These are phyloP conservation scores for Camellia oleifera DNA, from an alignment of 179 eudicot genomes.

Conservation along the genomic window DNA sequence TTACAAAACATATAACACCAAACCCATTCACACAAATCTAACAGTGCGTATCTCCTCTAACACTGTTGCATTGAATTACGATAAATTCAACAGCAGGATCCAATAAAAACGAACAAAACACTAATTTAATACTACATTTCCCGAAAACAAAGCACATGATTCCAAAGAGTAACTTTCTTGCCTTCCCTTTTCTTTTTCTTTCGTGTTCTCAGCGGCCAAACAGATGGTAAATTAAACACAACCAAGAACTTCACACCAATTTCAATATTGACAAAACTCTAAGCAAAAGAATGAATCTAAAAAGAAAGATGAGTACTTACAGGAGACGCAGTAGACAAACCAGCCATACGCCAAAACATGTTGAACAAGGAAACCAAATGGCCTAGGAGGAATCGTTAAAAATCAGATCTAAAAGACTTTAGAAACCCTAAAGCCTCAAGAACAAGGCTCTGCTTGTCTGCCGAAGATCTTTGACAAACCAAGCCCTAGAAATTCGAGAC, in stretches of 20 bases:
- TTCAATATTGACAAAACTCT: not conserved
- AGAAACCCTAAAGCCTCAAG: slow-evolving; percentile 22
- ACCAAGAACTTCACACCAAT: not conserved
- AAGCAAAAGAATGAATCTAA: slow-evolving; percentile 14
- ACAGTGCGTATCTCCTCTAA: not conserved
- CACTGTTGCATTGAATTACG: slow-evolving; percentile 12
- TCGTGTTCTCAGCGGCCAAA: slow-evolving; percentile 1
- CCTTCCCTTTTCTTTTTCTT: not conserved
- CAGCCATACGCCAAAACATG: slow-evolving; percentile 98
- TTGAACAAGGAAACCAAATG: slow-evolving; percentile 25
- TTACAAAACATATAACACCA: not conserved
- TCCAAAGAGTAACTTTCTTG: not conserved
- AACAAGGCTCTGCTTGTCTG: not conserved
- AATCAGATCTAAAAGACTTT: slow-evolving; percentile 30
- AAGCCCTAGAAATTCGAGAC: slow-evolving; percentile 9
- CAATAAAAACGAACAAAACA: not conserved
- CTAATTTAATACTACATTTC: not conserved
- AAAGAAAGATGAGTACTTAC: slow-evolving; percentile 34
- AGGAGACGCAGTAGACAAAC: slow-evolving; percentile 90
- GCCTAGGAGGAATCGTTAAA: slow-evolving; percentile 4
- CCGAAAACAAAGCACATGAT: not conserved
- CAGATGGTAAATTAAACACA: not conserved
- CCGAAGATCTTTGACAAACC: slow-evolving; percentile 11
- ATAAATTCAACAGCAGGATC: not conserved
- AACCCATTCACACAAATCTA: not conserved